Evolutionary conservation across 148 eudicot species (phyloP), one percentile per base, ranked within the genome.

Genomic region (Rhododendron griersonianum): DNA sequence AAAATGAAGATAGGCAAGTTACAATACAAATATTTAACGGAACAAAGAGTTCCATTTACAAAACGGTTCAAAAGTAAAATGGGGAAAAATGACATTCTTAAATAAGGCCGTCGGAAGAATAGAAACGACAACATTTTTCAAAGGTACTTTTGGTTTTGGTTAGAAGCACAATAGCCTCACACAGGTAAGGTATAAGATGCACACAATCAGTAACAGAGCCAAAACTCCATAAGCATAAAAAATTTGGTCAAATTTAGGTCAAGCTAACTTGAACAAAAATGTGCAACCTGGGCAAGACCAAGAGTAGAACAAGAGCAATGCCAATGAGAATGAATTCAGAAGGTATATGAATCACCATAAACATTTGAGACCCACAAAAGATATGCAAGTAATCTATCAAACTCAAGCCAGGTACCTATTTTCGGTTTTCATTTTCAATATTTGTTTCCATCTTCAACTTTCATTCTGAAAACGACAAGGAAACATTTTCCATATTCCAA

Each of bases 181-280:
- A n/a, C 28, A n/a, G 57, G 57, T 79, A 79, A 79, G 81, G 57
- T n/a, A 47, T 47, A 77, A 77, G 9, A n/a, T 79, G 33, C 81
- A 47, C 50, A 25, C 19, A 79, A 23, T 11, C 35, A 79, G n/a
- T 79, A 79, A 79, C 35, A 79, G 57, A 47, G 57, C 35, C n/a
- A 79, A 79, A 11, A 47, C 25, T 79, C 51, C 57, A 79, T 47
- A 37, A 45, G 51, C 81, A 47, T 11, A 48, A 79, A 47, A 6
- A 79, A 47, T n/a, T 78, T 41, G 19, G 30, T 79, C 59, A 47
- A 45, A 11, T 79, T 79, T 47, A 79, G 44, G 33, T 47, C 81
- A 47, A 79, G 30, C 48, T n/a, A 47, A 30, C 50, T 79, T n/a
- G 81, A 48, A 16, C 23, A 74, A 37, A 73, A 74, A 35, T 7